These are phyloP conservation scores for Alternaria arbusti DNA, from an alignment of 2,329 filamentous ascomycete species.

Conservation along the genomic window DNA sequence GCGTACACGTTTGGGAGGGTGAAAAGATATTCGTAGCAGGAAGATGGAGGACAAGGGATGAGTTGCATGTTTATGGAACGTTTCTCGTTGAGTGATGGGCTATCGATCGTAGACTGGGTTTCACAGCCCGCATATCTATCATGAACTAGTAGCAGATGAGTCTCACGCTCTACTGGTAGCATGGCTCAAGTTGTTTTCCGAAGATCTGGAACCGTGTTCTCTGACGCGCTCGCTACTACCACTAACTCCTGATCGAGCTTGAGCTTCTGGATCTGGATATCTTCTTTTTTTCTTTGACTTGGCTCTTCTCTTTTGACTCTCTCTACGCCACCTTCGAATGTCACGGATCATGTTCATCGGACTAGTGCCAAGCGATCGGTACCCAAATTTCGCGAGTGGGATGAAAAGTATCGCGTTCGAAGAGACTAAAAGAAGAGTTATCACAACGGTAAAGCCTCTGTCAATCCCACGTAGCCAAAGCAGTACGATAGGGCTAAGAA, in stretches of 20 bases:
- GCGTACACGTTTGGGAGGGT: conserved; percentile 36
- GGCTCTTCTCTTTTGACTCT: not conserved
- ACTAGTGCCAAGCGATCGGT: not conserved
- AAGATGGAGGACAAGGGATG: conserved; percentile 28
- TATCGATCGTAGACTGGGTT: not conserved
- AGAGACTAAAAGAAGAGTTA: not conserved
- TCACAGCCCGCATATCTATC: not conserved
- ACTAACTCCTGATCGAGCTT: not conserved
- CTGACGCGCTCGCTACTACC: not conserved
- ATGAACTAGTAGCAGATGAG: not conserved
- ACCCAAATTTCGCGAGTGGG: not conserved
- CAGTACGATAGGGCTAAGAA: not conserved
- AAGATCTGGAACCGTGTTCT: not conserved
- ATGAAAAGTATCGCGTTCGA: not conserved
- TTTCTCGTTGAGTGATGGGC: conserved; percentile 8
- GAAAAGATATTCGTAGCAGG: conserved; percentile 31
- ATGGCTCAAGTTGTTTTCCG: not conserved
- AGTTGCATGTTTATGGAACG: conserved; percentile 35
- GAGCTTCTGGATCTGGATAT: not conserved
- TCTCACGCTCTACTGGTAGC: not conserved
- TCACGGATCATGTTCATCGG: not conserved
- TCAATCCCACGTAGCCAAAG: not conserved
- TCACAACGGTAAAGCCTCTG: not conserved
- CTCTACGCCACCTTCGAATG: not conserved
- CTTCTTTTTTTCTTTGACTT: not conserved